These are phyloP conservation scores for Physcia stellaris DNA, from an alignment of 495 filamentous ascomycete genomes.

Conservation along the genomic window DNA sequence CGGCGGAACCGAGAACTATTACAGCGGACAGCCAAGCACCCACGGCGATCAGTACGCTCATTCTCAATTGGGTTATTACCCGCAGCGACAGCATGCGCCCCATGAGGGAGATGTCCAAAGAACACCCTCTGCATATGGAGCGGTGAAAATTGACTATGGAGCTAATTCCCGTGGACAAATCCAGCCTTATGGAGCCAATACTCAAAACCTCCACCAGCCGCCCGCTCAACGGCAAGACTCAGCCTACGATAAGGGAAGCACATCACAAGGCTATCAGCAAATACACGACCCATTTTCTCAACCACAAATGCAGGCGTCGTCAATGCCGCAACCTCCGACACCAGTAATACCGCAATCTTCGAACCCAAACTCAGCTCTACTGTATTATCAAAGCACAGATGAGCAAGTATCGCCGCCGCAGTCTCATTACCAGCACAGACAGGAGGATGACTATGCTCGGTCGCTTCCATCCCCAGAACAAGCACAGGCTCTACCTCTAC, in stretches of 20 bases:
- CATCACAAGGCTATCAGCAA: slow-evolving; percentile 10
- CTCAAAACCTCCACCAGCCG: slow-evolving; percentile 14
- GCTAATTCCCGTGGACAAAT: slow-evolving; percentile 10
- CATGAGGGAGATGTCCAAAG: too few species aligned
- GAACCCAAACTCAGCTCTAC: slow-evolving; percentile 5
- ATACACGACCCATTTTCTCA: background rate
- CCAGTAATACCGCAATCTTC: slow-evolving; percentile 10
- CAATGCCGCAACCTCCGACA: slow-evolving; percentile 4
- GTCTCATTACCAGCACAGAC: slow-evolving; percentile 3
- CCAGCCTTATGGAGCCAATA: slow-evolving; percentile 12
- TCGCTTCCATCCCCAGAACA: slow-evolving; percentile 8
- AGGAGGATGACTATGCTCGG: slow-evolving; percentile 1
- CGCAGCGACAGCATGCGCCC: slow-evolving; percentile 13
- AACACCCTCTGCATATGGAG: too few species aligned
- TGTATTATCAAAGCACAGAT: slow-evolving; percentile 10
- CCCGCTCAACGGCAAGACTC: slow-evolving; percentile 6
- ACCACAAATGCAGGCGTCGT: slow-evolving; percentile 4
- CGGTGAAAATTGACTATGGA: too few species aligned
- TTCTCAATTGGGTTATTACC: slow-evolving; percentile 17
- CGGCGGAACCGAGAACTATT: slow-evolving; percentile 62
- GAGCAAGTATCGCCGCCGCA: slow-evolving; percentile 15
- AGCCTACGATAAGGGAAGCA: slow-evolving; percentile 4
- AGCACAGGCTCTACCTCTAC: slow-evolving; percentile 11
- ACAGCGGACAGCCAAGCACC: slow-evolving; percentile 48
- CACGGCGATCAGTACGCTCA: slow-evolving; percentile 27